Conservation (phyloP, 306 rosid species). For the Glycyrrhiza uralensis region DNA sequence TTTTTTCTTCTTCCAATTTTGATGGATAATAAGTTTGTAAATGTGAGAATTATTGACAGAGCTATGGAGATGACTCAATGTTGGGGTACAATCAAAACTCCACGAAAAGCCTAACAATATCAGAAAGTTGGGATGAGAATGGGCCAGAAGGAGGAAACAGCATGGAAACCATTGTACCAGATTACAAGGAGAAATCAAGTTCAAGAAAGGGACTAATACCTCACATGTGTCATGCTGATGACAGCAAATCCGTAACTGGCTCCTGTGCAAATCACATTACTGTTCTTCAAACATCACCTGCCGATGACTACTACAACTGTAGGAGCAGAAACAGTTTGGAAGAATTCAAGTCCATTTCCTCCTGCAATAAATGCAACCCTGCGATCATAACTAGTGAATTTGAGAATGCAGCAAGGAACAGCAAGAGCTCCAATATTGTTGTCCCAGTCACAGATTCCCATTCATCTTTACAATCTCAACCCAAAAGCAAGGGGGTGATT, state of each 20-base stretch:
- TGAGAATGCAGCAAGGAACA: slow-evolving; percentile 52
- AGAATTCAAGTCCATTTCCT: slow-evolving; percentile 64
- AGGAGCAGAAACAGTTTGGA: slow-evolving; percentile 66
- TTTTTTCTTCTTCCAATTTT: not conserved
- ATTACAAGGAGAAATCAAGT: slow-evolving; percentile 58
- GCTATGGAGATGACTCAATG: slow-evolving; percentile 75
- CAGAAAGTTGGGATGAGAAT: slow-evolving; percentile 79
- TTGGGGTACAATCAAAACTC: slow-evolving; percentile 56
- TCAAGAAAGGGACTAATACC: slow-evolving; percentile 67
- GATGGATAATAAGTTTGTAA: slow-evolving; percentile 20
- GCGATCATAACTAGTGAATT: slow-evolving; percentile 62
- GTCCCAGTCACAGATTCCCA: slow-evolving; percentile 79
- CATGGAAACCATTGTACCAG: slow-evolving; percentile 42
- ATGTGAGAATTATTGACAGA: slow-evolving; percentile 48
- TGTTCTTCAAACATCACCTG: slow-evolving; percentile 70
- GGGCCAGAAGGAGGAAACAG: slow-evolving; percentile 50
- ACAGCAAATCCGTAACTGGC: slow-evolving; percentile 53
- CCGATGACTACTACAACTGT: slow-evolving; percentile 54
- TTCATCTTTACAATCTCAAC: slow-evolving; percentile 60
- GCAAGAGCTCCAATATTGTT: slow-evolving; percentile 60
- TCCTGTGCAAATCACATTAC: slow-evolving; percentile 57
- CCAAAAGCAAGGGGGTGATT: slow-evolving; percentile 71
- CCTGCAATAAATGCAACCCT: slow-evolving; percentile 86
- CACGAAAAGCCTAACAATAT: slow-evolving; percentile 47
- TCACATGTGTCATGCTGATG: slow-evolving; percentile 61